A percentile compares a stretch with the other conserved stretches of the same genome.
Conservation (phyloP, 106 monocot species). For the Alisma plantagoaquatica region DNA sequence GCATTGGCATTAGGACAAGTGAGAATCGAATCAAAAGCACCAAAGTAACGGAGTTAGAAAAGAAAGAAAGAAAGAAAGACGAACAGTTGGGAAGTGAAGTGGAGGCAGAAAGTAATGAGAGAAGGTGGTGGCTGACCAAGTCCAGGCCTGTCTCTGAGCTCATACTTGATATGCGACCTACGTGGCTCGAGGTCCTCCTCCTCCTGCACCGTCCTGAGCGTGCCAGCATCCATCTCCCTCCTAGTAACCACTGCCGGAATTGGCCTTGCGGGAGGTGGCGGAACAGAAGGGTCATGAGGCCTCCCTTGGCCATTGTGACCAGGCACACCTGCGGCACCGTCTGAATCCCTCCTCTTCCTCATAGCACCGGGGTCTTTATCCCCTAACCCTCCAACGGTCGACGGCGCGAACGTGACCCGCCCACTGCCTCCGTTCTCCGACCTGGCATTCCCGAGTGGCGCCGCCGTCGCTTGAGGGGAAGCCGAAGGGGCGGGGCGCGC, state of each 20-base stretch:
- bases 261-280: background rate
- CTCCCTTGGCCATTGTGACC: background rate
- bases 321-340: slow-evolving; percentile 10
- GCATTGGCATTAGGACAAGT: slow-evolving; percentile 1
- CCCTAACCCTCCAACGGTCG: slow-evolving; percentile 10
- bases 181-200: slow-evolving; percentile 38
- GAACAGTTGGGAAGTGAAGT: no score
- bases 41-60: background rate
- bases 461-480: slow-evolving; percentile 3
- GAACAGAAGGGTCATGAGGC: background rate
- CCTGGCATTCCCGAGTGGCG: no score
- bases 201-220: slow-evolving; percentile 27
- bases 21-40: background rate
- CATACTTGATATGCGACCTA: slow-evolving; percentile 71
- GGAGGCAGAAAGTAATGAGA: no score
- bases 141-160: slow-evolving; percentile 85
- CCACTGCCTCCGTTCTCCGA: no score
- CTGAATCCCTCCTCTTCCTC: slow-evolving; percentile 35
- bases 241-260: slow-evolving; percentile 4
- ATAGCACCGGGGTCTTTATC: no score
- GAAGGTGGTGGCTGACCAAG: slow-evolving; percentile 75
- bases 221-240: slow-evolving; percentile 24
- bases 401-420: background rate
- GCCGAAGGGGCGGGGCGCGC: slow-evolving; percentile 21
- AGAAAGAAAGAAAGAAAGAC: background rate